Conservation (phyloP, 768 basidiomycete genomes). For the Tulasnella sp. region DNA sequence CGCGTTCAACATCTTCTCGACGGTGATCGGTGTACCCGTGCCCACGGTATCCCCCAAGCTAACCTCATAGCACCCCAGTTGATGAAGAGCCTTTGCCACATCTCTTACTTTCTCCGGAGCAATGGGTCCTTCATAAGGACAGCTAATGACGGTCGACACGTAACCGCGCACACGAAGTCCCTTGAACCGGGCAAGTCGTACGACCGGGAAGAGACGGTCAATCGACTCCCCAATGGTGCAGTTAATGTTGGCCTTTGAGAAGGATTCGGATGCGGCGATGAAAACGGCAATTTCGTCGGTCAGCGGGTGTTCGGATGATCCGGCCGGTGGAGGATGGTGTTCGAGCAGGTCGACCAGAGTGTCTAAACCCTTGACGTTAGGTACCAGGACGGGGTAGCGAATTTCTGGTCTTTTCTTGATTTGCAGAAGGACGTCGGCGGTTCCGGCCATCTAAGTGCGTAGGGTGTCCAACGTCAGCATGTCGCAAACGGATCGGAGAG, state of each 20-base stretch:
- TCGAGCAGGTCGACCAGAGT: constrained; percentile 49
- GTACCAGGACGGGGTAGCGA: constrained; percentile 70
- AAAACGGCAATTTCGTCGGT: constrained; percentile 85
- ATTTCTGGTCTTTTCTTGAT: constrained; percentile 43
- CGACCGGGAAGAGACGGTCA: constrained; percentile 47
- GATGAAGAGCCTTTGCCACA: constrained; percentile 55
- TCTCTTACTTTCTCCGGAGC: constrained; percentile 52
- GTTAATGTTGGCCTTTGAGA: constrained; percentile 78
- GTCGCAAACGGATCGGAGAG: not conserved
- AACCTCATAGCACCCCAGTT: constrained; percentile 93
- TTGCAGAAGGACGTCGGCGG: constrained; percentile 54
- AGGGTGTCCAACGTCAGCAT: not conserved
- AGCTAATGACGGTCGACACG: constrained; percentile 63
- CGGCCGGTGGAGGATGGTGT: constrained; percentile 22
- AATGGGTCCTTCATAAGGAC: constrained; percentile 77
- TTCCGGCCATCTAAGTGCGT: constrained; percentile 67
- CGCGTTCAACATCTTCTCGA: constrained; percentile 57
- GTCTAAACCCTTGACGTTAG: constrained; percentile 68
- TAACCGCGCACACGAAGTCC: constrained; percentile 72
- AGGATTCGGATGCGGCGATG: constrained; percentile 78
- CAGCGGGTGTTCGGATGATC: constrained; percentile 32
- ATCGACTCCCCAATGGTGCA: constrained; percentile 61
- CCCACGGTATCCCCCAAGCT: constrained; percentile 90
- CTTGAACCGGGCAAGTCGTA: constrained; percentile 42
- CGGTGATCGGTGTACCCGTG: constrained; percentile 59